Base-by-base conservation (phyloP, 805 yeast species). In the Kuraishia molischiana region DNA sequence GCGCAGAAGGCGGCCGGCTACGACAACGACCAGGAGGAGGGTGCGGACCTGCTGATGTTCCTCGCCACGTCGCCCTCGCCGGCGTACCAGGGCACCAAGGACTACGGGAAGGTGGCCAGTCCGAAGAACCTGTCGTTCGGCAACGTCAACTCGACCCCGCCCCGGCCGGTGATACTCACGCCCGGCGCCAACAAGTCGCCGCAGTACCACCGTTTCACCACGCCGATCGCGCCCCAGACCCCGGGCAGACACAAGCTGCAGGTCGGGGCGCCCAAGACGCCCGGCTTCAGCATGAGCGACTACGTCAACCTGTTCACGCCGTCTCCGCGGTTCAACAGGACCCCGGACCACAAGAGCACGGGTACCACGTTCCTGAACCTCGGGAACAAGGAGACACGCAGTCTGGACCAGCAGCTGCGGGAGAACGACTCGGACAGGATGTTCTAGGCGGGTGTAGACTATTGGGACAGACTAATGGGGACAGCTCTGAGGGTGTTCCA, bases 271-370 rank as follows among this genome's bases (percentile, higher is more conserved):
- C 49, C 48, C 28, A 57, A 59, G 45, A 80, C 84, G 0, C 81
- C 81, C 1, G 82, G 80, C 2, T 84, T 85, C 61, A 84, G 85
- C 56, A 75, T 85, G 78, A 79, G 76, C 52, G 95, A 85, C 53
- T 85, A 83, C 53, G 81, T 85, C 29, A 81, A 85, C 52, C 68
- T 82, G 44, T 79, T 79, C 52, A 77, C 89, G 1, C 92, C 92
- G 3, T 76, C 84, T 8, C 83, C 83, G 19, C 46, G 64, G n/a
- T 54, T 48, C 21, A 40, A 52, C 5, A 52, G 61, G 32, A 63
- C 69, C 0, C 69, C 69, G 3, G 67, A 57, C 39, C 28, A 32
- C 18, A 8, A 28, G 6, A 28, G 13, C 6, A 14, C 13, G 31
- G 17, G 17, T 14, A 28, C 13, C 5, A 9, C 13, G 13, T 28